Percentiles rank a stretch among this genome's conserved stretches.
Evolutionary conservation across 805 yeast genomes (phyloP).

Genomic region (Candida khao-thaluensis): DNA sequence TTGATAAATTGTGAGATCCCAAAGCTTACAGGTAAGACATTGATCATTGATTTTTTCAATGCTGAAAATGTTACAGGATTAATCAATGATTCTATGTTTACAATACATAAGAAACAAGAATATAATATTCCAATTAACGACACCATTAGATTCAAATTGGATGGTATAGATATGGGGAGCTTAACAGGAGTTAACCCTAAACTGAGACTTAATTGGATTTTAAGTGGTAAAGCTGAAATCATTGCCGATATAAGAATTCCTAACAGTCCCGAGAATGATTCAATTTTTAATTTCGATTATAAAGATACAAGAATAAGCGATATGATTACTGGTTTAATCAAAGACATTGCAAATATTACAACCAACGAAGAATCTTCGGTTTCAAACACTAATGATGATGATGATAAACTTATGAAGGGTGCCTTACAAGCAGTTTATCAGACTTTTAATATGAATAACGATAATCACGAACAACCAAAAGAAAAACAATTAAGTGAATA

Average conservation of each 20-base stretch:
- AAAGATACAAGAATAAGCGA: conserved; percentile 23
- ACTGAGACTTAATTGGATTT: conserved; percentile 67
- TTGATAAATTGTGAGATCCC: conserved; percentile 68
- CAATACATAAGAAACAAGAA: conserved; percentile 71
- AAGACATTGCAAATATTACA: conserved; percentile 25
- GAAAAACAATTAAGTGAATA: conserved; percentile 36
- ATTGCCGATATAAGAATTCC: conserved; percentile 75
- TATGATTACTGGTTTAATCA: conserved; percentile 26
- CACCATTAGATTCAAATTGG: conserved; percentile 39
- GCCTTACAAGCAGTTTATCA: conserved; percentile 43
- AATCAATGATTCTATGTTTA: conserved; percentile 70
- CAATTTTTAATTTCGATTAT: conserved; percentile 21
- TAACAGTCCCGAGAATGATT: conserved; percentile 28
- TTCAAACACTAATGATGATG: conserved; percentile 16
- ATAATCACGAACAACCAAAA: conserved; percentile 3
- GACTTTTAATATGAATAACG: conserved; percentile 27
- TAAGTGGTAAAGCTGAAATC: conserved; percentile 67
- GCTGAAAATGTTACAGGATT: conserved; percentile 74
- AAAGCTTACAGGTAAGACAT: conserved; percentile 54
- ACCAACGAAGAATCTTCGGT: conserved; percentile 4
- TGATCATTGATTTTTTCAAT: conserved; percentile 64
- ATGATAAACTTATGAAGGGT: conserved; percentile 32
- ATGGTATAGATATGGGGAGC: conserved; percentile 39
- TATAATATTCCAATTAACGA: conserved; percentile 29
- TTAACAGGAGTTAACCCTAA: conserved; percentile 27